Conservation (phyloP, 805 yeast genomes). For the Zygosaccharomyces siamensis region DNA sequence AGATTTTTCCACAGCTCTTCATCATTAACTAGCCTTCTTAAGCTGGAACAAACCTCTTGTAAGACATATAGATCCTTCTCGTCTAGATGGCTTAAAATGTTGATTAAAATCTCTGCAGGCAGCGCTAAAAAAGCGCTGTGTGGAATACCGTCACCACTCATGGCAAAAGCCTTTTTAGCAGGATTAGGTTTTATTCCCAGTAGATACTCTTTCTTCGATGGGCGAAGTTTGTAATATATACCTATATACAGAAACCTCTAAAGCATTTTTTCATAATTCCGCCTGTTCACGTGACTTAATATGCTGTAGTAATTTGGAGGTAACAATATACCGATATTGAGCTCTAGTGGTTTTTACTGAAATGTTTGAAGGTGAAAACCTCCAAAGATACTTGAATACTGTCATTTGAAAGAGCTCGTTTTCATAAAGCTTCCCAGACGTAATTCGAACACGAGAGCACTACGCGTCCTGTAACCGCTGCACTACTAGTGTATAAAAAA, state of each 20-base stretch:
- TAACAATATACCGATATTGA: too few relatives aligned
- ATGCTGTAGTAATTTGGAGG: neutral
- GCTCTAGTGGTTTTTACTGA: too few relatives aligned
- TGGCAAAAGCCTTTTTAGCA: neutral
- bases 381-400: too few relatives aligned
- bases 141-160: neutral
- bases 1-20: constrained; percentile 42
- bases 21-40: constrained; percentile 34
- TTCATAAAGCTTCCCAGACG: too few relatives aligned
- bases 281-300: neutral
- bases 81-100: constrained; percentile 36
- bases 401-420: too few relatives aligned
- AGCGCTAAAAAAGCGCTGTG: constrained; percentile 16
- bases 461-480: neutral
- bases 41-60: constrained; percentile 30
- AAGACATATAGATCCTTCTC: constrained; percentile 35
- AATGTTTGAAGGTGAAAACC: too few relatives aligned
- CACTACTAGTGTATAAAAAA: neutral
- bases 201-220: neutral
- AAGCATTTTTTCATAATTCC: neutral
- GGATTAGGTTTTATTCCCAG: neutral
- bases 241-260: too few relatives aligned
- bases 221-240: neutral
- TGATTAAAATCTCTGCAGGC: constrained; percentile 38
- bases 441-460: too few relatives aligned